Evolutionary conservation across 2,329 filamentous ascomycete species (phyloP).

Genomic region (Fusarium longipes): DNA sequence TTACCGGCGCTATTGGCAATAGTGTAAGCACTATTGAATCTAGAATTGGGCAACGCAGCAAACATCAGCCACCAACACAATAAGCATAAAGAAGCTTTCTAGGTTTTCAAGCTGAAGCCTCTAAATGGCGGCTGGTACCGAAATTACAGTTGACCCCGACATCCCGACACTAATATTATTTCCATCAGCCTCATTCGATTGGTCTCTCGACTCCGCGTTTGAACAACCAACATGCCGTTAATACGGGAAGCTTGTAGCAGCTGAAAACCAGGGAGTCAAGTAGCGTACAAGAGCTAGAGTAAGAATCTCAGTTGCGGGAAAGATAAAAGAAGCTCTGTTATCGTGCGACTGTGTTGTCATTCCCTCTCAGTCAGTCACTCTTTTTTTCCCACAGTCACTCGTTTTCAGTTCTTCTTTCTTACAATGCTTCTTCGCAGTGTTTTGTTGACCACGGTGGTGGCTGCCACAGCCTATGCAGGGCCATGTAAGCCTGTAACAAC

Average conservation of each 20-base stretch:
- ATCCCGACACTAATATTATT: too few relatives aligned
- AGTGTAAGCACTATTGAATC: neutral
- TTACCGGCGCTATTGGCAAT: neutral
- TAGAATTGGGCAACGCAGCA: neutral
- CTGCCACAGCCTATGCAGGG: neutral
- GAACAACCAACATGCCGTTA: too few relatives aligned
- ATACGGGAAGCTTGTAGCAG: too few relatives aligned
- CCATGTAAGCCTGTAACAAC: neutral
- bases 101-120: neutral
- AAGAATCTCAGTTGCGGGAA: neutral
- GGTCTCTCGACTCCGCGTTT: neutral
- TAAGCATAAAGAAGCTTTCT: neutral
- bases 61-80: neutral
- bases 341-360: neutral
- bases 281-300: too few relatives aligned
- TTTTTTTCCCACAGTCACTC: neutral
- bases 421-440: neutral
- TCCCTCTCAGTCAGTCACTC: neutral
- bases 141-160: neutral
- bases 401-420: neutral
- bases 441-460: neutral
- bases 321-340: neutral
- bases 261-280: too few relatives aligned
- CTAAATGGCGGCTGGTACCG: neutral
- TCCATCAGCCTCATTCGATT: rapidly evolving